phyloP scores from a whole-genome alignment of 192 early-diverging fungal genomes.

The Backusella mclennaniae region DNA sequence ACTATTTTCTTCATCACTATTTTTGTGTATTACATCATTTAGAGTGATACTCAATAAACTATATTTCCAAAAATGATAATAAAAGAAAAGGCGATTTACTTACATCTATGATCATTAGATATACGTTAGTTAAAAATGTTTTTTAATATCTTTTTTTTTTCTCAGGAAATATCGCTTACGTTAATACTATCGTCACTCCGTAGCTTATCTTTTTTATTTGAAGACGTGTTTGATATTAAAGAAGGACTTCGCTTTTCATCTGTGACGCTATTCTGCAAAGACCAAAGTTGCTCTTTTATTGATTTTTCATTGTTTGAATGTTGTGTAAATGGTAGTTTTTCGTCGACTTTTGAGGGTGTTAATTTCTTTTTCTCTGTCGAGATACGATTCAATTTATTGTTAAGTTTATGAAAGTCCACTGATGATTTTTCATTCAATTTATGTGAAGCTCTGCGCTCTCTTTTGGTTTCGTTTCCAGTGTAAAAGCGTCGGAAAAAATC shows the following conservation, averaged over 20 bases:
- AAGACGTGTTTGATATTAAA: background rate
- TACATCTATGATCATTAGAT: constrained; percentile 3
- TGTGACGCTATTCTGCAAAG: background rate
- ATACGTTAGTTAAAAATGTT: background rate
- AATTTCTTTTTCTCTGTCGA: background rate
- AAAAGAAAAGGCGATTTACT: background rate
- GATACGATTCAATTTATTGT: background rate
- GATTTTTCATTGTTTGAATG: background rate
- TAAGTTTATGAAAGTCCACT: background rate
- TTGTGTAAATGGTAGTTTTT: background rate
- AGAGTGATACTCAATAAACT: background rate
- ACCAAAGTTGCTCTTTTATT: background rate
- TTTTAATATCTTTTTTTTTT: background rate
- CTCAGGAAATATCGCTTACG: background rate
- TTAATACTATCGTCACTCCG: constrained; percentile 7
- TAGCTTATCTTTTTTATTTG: background rate
- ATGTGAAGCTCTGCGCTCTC: background rate
- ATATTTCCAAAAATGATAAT: background rate
- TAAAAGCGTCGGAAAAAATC: background rate
- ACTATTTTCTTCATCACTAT: background rate
- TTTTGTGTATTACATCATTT: constrained; percentile 5
- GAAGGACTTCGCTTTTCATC: background rate
- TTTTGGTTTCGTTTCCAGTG: background rate
- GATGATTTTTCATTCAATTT: constrained; percentile 1
- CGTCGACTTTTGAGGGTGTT: background rate